Percentiles rank a stretch among this genome's conserved stretches.
These are phyloP conservation scores for Yarrowia keelungensis DNA, from an alignment of 805 yeast genomes.

Conservation along the genomic window DNA sequence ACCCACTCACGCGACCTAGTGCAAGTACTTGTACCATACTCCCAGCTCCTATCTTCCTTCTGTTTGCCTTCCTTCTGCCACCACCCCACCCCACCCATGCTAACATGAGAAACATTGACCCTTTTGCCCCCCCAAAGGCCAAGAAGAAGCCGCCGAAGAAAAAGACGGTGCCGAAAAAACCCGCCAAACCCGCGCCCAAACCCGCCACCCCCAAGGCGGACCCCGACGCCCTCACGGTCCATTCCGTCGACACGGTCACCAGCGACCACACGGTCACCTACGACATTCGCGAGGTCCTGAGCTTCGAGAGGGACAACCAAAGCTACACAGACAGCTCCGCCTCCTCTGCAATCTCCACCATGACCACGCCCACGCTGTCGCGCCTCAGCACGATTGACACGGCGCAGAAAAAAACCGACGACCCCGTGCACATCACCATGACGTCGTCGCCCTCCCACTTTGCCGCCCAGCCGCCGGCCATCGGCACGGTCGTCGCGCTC, in stretches of 20 bases:
- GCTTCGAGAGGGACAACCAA: too few species aligned
- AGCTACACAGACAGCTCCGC: background rate
- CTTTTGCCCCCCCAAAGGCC: slow-evolving; percentile 32
- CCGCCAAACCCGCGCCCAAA: background rate
- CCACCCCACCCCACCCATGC: background rate
- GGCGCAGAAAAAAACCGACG: background rate
- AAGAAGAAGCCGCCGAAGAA: slow-evolving; percentile 27
- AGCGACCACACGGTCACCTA: slow-evolving; percentile 1
- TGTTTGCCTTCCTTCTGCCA: too few species aligned
- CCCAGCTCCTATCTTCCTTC: too few species aligned
- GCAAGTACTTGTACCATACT: too few species aligned
- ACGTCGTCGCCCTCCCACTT: slow-evolving; percentile 30
- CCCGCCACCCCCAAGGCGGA: background rate
- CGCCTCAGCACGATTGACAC: slow-evolving; percentile 23
- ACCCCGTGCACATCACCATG: slow-evolving; percentile 31
- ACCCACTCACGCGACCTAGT: too few species aligned
- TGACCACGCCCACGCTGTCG: slow-evolving; percentile 20
- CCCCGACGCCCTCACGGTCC: slow-evolving; percentile 8
- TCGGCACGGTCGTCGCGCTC: slow-evolving; percentile 64
- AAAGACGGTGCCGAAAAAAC: background rate
- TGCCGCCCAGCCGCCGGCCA: slow-evolving; percentile 3
- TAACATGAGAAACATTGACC: slow-evolving; percentile 35
- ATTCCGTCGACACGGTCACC: slow-evolving; percentile 8
- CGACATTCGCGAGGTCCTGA: too few species aligned
- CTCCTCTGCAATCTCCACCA: background rate